A percentile compares a stretch with the other conserved stretches of the same genome.
These are phyloP conservation scores for Apophysomyces variabilis DNA, from an alignment of 371 early-diverging fungal genomes.

Conservation along the genomic window DNA sequence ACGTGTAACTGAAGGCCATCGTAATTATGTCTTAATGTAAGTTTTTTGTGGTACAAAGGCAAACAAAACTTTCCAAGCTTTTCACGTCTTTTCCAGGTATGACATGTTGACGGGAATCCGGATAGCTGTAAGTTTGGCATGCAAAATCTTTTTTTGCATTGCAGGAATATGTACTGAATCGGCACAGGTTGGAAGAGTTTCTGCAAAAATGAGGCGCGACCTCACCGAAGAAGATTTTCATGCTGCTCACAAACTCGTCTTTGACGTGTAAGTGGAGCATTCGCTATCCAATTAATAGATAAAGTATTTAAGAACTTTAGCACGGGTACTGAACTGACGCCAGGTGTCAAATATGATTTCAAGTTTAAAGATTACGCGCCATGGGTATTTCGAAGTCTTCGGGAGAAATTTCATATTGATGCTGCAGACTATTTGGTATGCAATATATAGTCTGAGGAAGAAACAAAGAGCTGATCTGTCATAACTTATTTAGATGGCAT, in stretches of 20 bases:
- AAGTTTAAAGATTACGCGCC: constrained; percentile 98
- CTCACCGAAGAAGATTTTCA: constrained; percentile 78
- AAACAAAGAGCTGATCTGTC: too few species aligned
- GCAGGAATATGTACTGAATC: not conserved
- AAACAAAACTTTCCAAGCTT: not conserved
- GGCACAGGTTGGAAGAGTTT: constrained; percentile 64
- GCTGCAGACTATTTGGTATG: constrained; percentile 90
- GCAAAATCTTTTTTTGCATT: not conserved
- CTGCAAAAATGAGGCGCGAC: constrained; percentile 76
- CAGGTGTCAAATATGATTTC: constrained; percentile 93
- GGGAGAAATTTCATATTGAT: constrained; percentile 86
- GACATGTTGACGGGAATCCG: constrained; percentile 96
- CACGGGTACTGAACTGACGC: constrained; percentile 90
- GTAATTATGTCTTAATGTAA: constrained; percentile 87
- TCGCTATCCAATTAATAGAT: not conserved
- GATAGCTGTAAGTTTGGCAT: constrained; percentile 69
- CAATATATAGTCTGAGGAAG: too few species aligned
- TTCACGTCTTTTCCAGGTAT: constrained; percentile 40
- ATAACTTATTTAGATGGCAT: constrained; percentile 64
- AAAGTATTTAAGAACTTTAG: constrained; percentile 31
- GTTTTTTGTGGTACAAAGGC: not conserved
- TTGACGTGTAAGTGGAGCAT: constrained; percentile 71
- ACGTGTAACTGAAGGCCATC: constrained; percentile 68
- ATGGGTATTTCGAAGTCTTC: constrained; percentile 89
- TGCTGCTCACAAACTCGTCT: constrained; percentile 90